Percentiles rank a stretch among this genome's conserved stretches.
These are phyloP conservation scores for Brettanomyces naardenensis DNA, from an alignment of 805 yeast genomes.

Conservation along the genomic window DNA sequence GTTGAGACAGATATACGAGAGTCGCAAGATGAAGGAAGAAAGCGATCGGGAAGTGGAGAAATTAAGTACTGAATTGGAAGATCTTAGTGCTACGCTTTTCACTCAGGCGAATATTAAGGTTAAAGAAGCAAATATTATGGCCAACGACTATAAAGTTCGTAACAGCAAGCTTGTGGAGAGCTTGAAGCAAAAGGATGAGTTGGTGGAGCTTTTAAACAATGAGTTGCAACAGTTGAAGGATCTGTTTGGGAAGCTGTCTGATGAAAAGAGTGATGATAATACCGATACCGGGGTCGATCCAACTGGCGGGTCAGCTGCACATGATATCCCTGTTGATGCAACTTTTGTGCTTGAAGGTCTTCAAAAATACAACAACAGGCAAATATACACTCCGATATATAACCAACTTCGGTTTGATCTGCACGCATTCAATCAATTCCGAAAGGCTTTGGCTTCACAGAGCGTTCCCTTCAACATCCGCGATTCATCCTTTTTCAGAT, in stretches of 20 bases:
- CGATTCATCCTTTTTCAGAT: conserved; percentile 52
- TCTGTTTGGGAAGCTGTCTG: conserved; percentile 35
- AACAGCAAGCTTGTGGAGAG: conserved; percentile 46
- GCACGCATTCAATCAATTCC: conserved; percentile 35
- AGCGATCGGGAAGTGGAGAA: conserved; percentile 55
- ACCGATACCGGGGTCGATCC: neutral
- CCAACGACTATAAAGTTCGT: conserved; percentile 49
- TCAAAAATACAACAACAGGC: conserved; percentile 16
- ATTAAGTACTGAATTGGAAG: conserved; percentile 70
- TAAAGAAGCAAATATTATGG: conserved; percentile 63
- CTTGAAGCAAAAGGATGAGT: conserved; percentile 60
- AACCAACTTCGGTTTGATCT: conserved; percentile 37
- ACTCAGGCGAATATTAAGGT: conserved; percentile 85
- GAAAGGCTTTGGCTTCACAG: conserved; percentile 26
- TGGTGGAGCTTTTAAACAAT: conserved; percentile 54
- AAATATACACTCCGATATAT: conserved; percentile 23
- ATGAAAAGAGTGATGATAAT: neutral
- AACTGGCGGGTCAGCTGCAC: conserved; percentile 31
- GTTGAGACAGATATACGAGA: conserved; percentile 23
- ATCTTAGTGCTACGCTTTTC: conserved; percentile 66
- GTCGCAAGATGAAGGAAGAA: conserved; percentile 29
- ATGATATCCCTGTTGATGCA: conserved; percentile 21
- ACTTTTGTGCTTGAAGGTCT: conserved; percentile 12
- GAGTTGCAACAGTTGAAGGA: conserved; percentile 64
- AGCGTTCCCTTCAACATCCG: conserved; percentile 26